Base-by-base conservation (phyloP, 306 rosid species). In the Arachis stenosperma region DNA sequence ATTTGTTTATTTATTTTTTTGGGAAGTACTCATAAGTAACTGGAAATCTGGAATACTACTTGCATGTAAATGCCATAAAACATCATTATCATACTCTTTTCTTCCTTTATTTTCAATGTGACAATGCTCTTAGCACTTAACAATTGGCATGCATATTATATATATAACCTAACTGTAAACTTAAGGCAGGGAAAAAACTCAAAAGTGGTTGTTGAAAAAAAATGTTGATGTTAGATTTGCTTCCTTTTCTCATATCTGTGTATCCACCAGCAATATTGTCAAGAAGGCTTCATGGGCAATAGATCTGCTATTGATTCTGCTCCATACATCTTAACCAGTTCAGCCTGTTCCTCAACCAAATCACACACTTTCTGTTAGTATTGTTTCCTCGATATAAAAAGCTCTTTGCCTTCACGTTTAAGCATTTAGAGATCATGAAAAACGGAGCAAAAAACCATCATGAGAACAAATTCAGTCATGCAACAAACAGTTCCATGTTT, bases 301-400 rank as follows among this genome's bases (percentile, higher is more conserved):
- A 84, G 53, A 72, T 84, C 85, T 11, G 78, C 60, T 50, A 86
- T 67, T 77, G 85, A 84, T 48, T 83, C 83, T 51, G 73, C 44
- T 44, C 86, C 86, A 70, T 79, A 71, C 58, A 9, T 64, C 76
- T 69, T 14, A 61, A 79, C 65, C 67, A 83, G 65, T 57, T 81
- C 85, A 57, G 80, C 84, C 85, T 89, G 89, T 77, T 17, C 8
- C 71, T 70, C 51, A 56, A 66, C 57, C 67, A 86, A 81, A 72
- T 71, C 73, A 46, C 65, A 55, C 41, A 52, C 36, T 42, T 42
- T 15, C 70, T 65, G 37, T 73, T 42, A 71, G 65, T 65, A 65
- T 52, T 29, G 62, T 41, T 66, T 33, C 9, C 41, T 73, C 9
- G 40, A 61, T 66, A 58, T 13, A 69, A 1, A 14, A 56, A 22